phyloP scores from a whole-genome alignment of 805 yeast species.

The Candida chilensis region DNA sequence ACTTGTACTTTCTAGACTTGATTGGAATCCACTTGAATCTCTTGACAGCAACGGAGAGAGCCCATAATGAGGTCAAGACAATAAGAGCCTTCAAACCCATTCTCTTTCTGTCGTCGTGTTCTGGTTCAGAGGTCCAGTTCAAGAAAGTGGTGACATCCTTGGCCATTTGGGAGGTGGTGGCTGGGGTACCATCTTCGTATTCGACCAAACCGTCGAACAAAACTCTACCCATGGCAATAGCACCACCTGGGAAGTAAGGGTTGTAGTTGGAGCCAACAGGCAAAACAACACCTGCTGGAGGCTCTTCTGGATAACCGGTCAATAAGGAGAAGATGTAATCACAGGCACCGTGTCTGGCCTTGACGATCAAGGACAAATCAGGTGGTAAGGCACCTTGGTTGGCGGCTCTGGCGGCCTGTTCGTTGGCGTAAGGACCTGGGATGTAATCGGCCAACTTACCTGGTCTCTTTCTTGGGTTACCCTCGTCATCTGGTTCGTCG shows the following conservation, averaged over 20 bases:
- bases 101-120: constrained; percentile 96
- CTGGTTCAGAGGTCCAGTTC: constrained; percentile 98
- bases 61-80: constrained; percentile 69
- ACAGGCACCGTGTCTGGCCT: constrained; percentile 98
- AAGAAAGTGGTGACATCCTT: constrained; percentile 94
- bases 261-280: constrained; percentile 96
- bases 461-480: constrained; percentile 95
- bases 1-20: constrained; percentile 89
- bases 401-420: constrained; percentile 99
- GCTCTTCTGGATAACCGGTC: constrained; percentile 98
- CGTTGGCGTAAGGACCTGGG: constrained; percentile 94
- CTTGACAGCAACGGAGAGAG: constrained; percentile 85
- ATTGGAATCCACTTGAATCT: constrained; percentile 97
- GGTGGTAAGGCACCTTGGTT: constrained; percentile 99
- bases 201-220: constrained; percentile 95
- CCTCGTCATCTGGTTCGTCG: constrained; percentile 93
- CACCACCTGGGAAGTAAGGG: constrained; percentile 99
- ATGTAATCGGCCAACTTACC: constrained; percentile 95
- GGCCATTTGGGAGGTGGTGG: constrained; percentile 98
- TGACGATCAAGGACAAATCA: constrained; percentile 91
- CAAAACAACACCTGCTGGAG: constrained; percentile 93
- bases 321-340: constrained; percentile 92
- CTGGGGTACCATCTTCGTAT: constrained; percentile 98
- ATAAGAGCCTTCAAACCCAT: constrained; percentile 90
- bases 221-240: constrained; percentile 99